Conservation (phyloP, 306 rosid species). For the Quillaja saponaria region DNA sequence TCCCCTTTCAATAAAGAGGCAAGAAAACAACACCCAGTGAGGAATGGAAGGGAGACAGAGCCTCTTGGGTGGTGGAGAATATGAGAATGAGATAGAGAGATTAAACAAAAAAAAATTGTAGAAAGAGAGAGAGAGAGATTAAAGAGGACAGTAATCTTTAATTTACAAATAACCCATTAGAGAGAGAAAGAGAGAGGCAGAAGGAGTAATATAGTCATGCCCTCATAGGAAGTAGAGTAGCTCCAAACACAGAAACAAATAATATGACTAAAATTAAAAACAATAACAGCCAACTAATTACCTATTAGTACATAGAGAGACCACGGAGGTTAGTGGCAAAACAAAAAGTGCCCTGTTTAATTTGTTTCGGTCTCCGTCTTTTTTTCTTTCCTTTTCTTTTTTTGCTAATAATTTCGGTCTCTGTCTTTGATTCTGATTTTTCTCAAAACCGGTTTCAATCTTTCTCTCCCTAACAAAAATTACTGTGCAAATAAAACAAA, state of each 20-base stretch:
- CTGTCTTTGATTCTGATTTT: constrained; percentile 32
- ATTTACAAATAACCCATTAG: constrained; percentile 50
- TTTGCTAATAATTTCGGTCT: too few species aligned
- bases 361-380: constrained; percentile 34
- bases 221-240: constrained; percentile 32
- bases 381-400: too few species aligned
- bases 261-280: not conserved
- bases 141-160: constrained; percentile 52
- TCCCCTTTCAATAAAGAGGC: constrained; percentile 27
- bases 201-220: constrained; percentile 30
- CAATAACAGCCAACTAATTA: not conserved
- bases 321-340: constrained; percentile 1
- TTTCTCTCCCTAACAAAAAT: not conserved
- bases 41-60: constrained; percentile 45
- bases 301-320: constrained; percentile 2
- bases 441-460: constrained; percentile 19
- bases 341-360: constrained; percentile 30
- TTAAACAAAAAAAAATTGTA: constrained; percentile 53
- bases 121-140: constrained; percentile 36
- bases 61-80: constrained; percentile 58
- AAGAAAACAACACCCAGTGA: constrained; percentile 47
- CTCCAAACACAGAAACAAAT: constrained; percentile 43
- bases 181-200: constrained; percentile 24
- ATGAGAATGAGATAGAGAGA: constrained; percentile 40
- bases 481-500: not conserved